Evolutionary conservation across 2,329 filamentous ascomycete genomes (phyloP), one percentile per base, ranked within the genome.

Genomic region (Hansfordia pulvinata): DNA sequence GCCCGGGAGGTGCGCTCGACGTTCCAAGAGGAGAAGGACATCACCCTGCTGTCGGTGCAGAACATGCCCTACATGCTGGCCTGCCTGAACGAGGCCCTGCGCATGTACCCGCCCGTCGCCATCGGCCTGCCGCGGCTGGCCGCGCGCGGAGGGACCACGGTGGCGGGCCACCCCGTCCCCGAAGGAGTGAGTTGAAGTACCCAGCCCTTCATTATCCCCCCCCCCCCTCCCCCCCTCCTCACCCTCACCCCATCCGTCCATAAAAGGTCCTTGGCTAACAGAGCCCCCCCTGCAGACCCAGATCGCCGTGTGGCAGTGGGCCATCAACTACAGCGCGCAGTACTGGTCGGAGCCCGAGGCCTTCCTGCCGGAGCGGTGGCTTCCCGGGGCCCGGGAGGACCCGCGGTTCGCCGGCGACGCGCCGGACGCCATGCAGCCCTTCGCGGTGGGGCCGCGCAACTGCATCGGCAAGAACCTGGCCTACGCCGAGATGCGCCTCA

Each of bases 401-500:
- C 34, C 41, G 5, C 43, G 42, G 3, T 67, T 56, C 35, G 37
- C 35, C 1, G 28, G 35, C n/a, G 63, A 69, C 33, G 52, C 48
- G 18, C 46, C 47, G 22, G 53, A 55, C 1, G 53, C 50, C 2
- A 47, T 60, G 25, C 56, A 65, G 40, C 57, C 63, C 1, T 66
- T 69, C 30, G 53, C 53, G 3, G 27, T 59, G 3, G 62, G 64
- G 0, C 55, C 63, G 5, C 44, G 63, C 3, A 62, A 64, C 23
- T 68, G 63, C 31, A 49, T 68, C 14, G 64, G 63, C 2, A 49
- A 49, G 32, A 64, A 64, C 30, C 44, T 69, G 19, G 61, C 62
- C 3, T 62, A 61, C 26, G 47, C 56, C 12, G 62, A 69, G 37
- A 60, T 67, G 51, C 50, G 62, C 4, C 39, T 64, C 5, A 57